phyloP scores from a whole-genome alignment of 768 basidiomycete genomes.

The Mycena amicta region DNA sequence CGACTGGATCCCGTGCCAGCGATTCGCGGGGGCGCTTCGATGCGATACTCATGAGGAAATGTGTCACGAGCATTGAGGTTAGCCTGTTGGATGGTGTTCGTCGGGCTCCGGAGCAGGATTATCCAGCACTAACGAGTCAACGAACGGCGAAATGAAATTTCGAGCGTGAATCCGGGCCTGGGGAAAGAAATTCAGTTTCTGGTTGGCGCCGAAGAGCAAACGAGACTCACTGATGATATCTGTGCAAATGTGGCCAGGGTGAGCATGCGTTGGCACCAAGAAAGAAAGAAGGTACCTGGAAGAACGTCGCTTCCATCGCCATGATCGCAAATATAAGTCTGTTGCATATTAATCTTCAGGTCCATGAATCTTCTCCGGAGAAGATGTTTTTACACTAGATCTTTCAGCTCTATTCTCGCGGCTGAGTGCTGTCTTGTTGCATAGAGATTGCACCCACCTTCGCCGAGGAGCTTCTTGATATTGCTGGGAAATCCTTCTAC shows the following conservation, averaged over 20 bases:
- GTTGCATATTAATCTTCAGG: background rate
- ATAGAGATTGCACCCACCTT: background rate
- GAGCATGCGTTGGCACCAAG: slow-evolving; percentile 1
- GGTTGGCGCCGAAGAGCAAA: background rate
- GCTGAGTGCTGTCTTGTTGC: background rate
- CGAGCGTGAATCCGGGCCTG: slow-evolving; percentile 4
- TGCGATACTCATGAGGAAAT: too few species aligned
- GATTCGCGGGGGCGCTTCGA: too few species aligned
- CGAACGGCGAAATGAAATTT: slow-evolving; percentile 7
- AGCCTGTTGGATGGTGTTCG: too few species aligned
- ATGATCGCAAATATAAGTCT: slow-evolving; percentile 10
- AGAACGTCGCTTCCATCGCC: slow-evolving; percentile 11
- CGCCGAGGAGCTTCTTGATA: background rate
- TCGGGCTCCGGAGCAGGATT: too few species aligned
- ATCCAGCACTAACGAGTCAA: slow-evolving; percentile 5
- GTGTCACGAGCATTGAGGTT: too few species aligned
- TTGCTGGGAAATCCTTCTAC: too few species aligned
- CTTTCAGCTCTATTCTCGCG: too few species aligned
- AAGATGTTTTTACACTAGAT: too few species aligned
- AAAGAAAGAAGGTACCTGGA: background rate
- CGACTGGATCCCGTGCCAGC: too few species aligned
- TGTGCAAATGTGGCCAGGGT: too few species aligned
- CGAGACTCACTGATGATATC: too few species aligned
- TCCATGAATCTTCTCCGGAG: too few species aligned
- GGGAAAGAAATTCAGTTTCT: background rate